Evolutionary conservation across 768 basidiomycete species (phyloP).

Genomic region (Leccinum variicolor): DNA sequence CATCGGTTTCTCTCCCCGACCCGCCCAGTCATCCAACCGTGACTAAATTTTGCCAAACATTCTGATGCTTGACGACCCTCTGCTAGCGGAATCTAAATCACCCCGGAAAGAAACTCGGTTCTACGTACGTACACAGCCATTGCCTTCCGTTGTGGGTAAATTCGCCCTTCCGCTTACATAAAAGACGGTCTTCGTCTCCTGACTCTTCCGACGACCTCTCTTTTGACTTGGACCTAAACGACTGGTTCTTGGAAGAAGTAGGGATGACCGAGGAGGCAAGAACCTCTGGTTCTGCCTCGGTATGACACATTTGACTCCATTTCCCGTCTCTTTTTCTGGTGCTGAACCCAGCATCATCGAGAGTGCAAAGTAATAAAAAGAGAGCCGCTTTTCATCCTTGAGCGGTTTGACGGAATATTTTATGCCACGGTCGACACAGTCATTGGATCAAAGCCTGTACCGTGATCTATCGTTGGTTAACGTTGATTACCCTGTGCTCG

Average conservation of each 20-base stretch:
- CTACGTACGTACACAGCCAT: conserved; percentile 11
- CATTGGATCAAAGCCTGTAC: conserved; percentile 7
- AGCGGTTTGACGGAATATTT: conserved; percentile 7
- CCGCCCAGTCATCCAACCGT: conserved; percentile 10
- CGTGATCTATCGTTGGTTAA: conserved; percentile 24
- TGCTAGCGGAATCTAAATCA: conserved; percentile 10
- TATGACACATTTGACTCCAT: conserved; percentile 9
- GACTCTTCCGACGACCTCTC: conserved; percentile 35
- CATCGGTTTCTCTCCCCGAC: conserved; percentile 10
- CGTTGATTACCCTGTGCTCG: conserved; percentile 7
- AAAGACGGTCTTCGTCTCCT: conserved; percentile 16
- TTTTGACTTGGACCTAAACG: conserved; percentile 35
- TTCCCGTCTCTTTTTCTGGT: no score
- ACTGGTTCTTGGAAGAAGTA: conserved; percentile 38
- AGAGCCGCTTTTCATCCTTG: conserved; percentile 12
- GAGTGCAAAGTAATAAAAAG: conserved; percentile 4
- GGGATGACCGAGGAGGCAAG: conserved; percentile 22
- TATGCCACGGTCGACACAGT: conserved; percentile 16
- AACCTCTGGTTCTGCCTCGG: conserved; percentile 14
- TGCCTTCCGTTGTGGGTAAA: background rate
- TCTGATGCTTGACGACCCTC: conserved; percentile 31
- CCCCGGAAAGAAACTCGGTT: conserved; percentile 2
- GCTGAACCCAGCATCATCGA: no score
- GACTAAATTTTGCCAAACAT: conserved; percentile 18
- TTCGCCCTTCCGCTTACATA: background rate